Percentiles rank a stretch among this genome's conserved stretches.
These are phyloP conservation scores for Aspergillus melleus DNA, from an alignment of 2,329 filamentous ascomycete genomes.

Conservation along the genomic window DNA sequence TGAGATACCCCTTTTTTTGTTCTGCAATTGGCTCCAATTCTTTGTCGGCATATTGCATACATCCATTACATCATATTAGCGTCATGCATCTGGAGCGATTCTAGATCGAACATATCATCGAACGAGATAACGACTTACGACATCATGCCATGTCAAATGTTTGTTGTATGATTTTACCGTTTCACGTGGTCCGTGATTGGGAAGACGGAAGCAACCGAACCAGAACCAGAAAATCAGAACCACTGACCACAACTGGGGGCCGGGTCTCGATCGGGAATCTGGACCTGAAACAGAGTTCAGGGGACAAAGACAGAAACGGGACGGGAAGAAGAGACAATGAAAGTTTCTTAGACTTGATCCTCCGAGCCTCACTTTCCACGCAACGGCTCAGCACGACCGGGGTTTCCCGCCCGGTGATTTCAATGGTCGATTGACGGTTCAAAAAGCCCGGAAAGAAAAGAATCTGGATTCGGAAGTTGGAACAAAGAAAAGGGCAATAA, in stretches of 20 bases:
- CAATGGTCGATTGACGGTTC: no score
- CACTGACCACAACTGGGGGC: neutral
- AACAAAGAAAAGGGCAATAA: neutral
- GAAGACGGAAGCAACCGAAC: neutral
- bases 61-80: neutral
- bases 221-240: neutral
- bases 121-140: constrained; percentile 16
- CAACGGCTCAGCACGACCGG: neutral
- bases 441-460: no score
- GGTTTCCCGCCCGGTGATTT: neutral
- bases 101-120: neutral
- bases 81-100: neutral
- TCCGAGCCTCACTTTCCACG: neutral
- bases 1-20: neutral
- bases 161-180: neutral
- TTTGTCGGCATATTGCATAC: neutral
- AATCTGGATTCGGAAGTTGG: neutral
- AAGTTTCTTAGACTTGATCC: neutral
- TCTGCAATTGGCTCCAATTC: no score
- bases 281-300: neutral
- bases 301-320: neutral
- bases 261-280: neutral
- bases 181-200: neutral
- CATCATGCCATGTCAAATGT: constrained; percentile 7
- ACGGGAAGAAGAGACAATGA: neutral